These are phyloP conservation scores for Marasmius sp. DNA, from an alignment of 1,284 basidiomycete genomes.

Conservation along the genomic window DNA sequence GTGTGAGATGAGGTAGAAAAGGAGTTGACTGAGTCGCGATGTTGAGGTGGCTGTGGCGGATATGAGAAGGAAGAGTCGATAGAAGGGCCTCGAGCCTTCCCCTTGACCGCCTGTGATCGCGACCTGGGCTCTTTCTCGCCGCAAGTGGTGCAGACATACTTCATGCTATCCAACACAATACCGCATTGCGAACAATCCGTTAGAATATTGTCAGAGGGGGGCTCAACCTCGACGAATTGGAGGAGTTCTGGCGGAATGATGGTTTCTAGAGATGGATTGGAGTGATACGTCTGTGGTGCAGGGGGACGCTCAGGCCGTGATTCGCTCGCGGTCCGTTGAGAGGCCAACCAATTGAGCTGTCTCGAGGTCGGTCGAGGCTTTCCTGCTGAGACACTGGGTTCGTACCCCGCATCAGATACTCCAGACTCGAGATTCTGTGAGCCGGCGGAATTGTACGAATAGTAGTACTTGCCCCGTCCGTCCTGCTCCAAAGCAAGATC, in stretches of 20 bases:
- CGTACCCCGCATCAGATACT: constrained; percentile 45
- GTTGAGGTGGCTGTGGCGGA: constrained; percentile 19
- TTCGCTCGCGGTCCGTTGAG: constrained; percentile 39
- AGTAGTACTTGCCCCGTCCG: constrained; percentile 70
- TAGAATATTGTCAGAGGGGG: constrained; percentile 62
- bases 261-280: constrained; percentile 22
- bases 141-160: constrained; percentile 85
- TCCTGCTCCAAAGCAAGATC: constrained; percentile 67
- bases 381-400: constrained; percentile 23
- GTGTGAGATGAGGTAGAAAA: constrained; percentile 42
- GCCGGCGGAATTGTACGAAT: constrained; percentile 60
- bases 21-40: constrained; percentile 15
- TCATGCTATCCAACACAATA: constrained; percentile 68
- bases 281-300: constrained; percentile 13
- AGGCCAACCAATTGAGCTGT: constrained; percentile 60
- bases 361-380: constrained; percentile 56
- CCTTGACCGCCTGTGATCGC: constrained; percentile 35
- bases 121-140: constrained; percentile 64
- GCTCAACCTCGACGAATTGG: constrained; percentile 46
- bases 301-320: constrained; percentile 11
- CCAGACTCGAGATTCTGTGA: constrained; percentile 53
- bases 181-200: constrained; percentile 85
- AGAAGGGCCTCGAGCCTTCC: constrained; percentile 21
- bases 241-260: constrained; percentile 44
- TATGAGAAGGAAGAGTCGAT: constrained; percentile 16